Conservation (phyloP, 2,329 filamentous ascomycete genomes). For the Periglandula ipomoeae region DNA sequence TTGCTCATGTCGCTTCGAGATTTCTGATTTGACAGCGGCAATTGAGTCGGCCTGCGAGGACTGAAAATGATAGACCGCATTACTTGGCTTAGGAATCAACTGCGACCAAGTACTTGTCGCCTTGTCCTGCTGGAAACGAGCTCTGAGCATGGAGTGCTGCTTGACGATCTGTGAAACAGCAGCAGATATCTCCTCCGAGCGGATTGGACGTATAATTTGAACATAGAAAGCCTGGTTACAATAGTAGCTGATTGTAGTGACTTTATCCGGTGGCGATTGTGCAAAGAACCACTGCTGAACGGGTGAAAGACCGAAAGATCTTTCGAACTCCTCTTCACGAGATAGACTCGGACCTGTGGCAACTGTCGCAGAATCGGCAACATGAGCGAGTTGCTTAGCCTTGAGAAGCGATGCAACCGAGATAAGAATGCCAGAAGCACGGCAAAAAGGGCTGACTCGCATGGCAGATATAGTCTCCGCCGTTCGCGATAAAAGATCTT, state of each 20-base stretch:
- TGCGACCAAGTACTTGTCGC: neutral
- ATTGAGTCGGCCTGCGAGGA: neutral
- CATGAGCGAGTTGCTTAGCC: neutral
- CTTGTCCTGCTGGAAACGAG: slow-evolving; percentile 3
- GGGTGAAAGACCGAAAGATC: slow-evolving; percentile 6
- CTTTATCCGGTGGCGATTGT: slow-evolving; percentile 4
- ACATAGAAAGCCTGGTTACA: slow-evolving; percentile 6
- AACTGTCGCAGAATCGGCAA: neutral
- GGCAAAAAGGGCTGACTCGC: slow-evolving; percentile 4
- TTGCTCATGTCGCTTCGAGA: neutral
- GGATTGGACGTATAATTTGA: neutral
- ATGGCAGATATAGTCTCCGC: slow-evolving; percentile 11
- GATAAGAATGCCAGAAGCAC: neutral
- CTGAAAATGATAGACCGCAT: slow-evolving; percentile 1
- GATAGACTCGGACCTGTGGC: neutral
- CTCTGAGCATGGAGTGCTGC: slow-evolving; percentile 9
- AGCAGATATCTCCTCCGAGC: neutral
- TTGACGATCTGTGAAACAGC: slow-evolving; percentile 3
- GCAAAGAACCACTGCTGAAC: slow-evolving; percentile 8
- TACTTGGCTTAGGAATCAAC: neutral
- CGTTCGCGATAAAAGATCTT: slow-evolving; percentile 8
- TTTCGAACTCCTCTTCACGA: slow-evolving; percentile 2
- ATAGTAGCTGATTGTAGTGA: slow-evolving; percentile 2
- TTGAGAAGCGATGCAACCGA: slow-evolving; percentile 3
- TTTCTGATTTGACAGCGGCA: neutral